Percentiles rank a stretch among this genome's conserved stretches.
These are phyloP conservation scores for Colletotrichum magnum DNA, from an alignment of 2,329 filamentous ascomycete species.

Conservation along the genomic window DNA sequence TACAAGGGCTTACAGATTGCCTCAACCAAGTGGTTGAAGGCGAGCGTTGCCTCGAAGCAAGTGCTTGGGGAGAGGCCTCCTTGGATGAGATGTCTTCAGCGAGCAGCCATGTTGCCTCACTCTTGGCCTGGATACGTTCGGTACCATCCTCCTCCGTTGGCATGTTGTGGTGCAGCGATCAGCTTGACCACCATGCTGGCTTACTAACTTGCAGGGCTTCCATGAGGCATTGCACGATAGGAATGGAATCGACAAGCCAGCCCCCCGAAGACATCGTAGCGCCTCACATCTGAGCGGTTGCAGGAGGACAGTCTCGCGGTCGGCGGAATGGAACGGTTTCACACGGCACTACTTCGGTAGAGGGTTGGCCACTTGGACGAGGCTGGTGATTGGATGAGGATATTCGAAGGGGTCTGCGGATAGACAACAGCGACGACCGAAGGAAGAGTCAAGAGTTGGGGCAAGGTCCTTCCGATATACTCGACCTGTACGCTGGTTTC, in stretches of 20 bases:
- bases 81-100: background rate
- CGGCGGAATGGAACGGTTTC: background rate
- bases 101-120: too few species aligned
- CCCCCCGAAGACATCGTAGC: background rate
- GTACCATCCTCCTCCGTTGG: too few species aligned
- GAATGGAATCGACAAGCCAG: background rate
- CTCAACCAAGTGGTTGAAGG: background rate
- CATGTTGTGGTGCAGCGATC: too few species aligned
- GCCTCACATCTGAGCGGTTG: background rate
- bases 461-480: too few species aligned
- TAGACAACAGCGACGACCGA: background rate
- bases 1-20: background rate
- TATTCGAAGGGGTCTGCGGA: background rate
- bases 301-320: background rate
- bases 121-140: too few species aligned
- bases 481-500: too few species aligned
- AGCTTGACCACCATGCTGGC: too few species aligned
- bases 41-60: background rate
- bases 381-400: background rate
- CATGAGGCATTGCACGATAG: background rate
- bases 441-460: background rate
- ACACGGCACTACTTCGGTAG: constrained; percentile 1
- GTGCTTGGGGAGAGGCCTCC: background rate
- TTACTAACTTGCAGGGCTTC: background rate
- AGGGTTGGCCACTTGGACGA: background rate